Evolutionary conservation across 2,329 filamentous ascomycete species (phyloP).

Genomic region (Pseudogymnoascus sp.): DNA sequence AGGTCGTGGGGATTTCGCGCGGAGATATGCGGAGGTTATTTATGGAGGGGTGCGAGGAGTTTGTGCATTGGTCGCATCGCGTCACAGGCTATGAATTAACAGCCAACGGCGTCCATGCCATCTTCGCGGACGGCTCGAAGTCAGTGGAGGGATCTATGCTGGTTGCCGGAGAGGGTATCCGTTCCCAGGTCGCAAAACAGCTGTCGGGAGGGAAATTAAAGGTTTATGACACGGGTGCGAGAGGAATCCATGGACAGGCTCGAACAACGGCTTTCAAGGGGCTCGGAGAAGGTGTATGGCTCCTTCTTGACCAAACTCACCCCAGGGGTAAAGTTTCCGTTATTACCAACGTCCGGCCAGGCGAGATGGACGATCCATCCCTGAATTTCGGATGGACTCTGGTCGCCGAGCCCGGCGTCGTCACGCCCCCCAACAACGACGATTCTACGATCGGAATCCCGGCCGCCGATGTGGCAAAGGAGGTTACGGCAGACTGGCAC

Average conservation of each 20-base stretch:
- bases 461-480: conserved; percentile 51
- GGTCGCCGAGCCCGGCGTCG: conserved; percentile 47
- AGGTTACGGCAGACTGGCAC: conserved; percentile 47
- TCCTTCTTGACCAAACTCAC: conserved; percentile 41
- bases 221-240: conserved; percentile 54
- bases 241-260: conserved; percentile 59
- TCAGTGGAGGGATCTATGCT: conserved; percentile 52
- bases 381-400: conserved; percentile 58
- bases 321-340: conserved; percentile 41
- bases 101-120: conserved; percentile 42
- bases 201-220: conserved; percentile 49
- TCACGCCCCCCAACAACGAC: conserved; percentile 51
- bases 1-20: conserved; percentile 53
- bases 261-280: conserved; percentile 52
- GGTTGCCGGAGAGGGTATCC: conserved; percentile 55
- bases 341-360: conserved; percentile 56
- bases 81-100: conserved; percentile 53
- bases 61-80: conserved; percentile 46
- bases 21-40: conserved; percentile 57
- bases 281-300: conserved; percentile 56
- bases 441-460: conserved; percentile 47
- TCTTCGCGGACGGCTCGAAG: conserved; percentile 53
- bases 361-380: conserved; percentile 49
- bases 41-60: conserved; percentile 45
- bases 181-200: conserved; percentile 52